phyloP scores from a whole-genome alignment of 75 land plant genomes.

The Gnetum montanum region DNA sequence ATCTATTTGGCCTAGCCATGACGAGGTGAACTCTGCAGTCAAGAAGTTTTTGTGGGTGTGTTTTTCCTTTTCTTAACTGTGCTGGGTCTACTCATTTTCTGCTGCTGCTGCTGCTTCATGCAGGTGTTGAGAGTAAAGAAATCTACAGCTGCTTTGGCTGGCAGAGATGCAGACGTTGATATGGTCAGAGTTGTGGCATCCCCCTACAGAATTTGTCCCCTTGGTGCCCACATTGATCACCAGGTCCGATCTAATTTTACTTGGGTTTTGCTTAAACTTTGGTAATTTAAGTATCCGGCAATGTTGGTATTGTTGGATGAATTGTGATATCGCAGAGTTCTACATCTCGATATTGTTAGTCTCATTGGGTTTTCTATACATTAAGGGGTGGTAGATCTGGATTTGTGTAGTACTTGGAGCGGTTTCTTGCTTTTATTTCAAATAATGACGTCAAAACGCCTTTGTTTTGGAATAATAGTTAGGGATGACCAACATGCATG shows the following conservation, averaged over 20 bases:
- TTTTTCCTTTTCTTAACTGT: no score
- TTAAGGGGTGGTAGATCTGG: background rate
- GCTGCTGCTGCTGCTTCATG: no score
- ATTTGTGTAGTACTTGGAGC: background rate
- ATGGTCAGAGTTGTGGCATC: conserved; percentile 71
- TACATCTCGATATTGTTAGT: background rate
- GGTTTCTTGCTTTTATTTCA: background rate
- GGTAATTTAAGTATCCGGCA: background rate
- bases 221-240: conserved; percentile 98
- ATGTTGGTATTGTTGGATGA: background rate
- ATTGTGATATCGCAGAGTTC: background rate
- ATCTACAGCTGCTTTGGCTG: conserved; percentile 48
- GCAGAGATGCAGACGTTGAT: conserved; percentile 10
- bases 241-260: no score
- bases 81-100: background rate
- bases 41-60: no score
- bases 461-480: background rate
- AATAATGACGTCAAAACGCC: background rate
- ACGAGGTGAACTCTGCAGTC: conserved; percentile 3
- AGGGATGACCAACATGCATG: no score
- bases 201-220: conserved; percentile 91
- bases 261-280: background rate
- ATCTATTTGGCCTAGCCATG: conserved; percentile 7
- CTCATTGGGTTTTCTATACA: background rate
- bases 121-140: conserved; percentile 43